Conservation (phyloP, 2,329 filamentous ascomycete genomes). For the Arthrobotrys pseudoclavata region DNA sequence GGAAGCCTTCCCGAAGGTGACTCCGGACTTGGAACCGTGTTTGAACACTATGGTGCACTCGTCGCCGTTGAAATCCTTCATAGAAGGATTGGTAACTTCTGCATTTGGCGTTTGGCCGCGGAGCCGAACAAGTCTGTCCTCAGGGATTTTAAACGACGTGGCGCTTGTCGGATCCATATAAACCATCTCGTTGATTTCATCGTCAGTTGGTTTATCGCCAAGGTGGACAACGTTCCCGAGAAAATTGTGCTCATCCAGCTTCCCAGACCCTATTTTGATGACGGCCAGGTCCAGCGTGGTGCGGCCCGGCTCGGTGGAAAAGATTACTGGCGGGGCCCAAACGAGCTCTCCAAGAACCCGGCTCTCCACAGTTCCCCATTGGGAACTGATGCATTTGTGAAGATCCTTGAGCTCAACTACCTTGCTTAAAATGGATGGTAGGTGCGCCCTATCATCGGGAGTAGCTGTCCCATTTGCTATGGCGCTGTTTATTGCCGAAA, state of each 20-base stretch:
- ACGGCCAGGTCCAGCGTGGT: background rate
- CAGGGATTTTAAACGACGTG: slow-evolving; percentile 10
- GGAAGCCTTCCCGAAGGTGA: slow-evolving; percentile 12
- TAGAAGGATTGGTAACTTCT: background rate
- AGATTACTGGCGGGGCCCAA: slow-evolving; percentile 2
- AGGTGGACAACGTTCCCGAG: background rate
- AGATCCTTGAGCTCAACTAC: background rate
- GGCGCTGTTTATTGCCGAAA: background rate
- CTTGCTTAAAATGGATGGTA: background rate
- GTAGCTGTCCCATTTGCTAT: background rate
- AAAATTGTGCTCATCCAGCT: background rate
- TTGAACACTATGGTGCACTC: slow-evolving; percentile 4
- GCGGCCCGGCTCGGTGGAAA: background rate
- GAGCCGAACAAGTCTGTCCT: slow-evolving; percentile 6
- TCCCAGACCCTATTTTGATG: background rate
- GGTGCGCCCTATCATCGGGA: background rate
- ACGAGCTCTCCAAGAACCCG: slow-evolving; percentile 15
- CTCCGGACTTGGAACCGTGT: background rate
- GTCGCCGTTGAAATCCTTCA: background rate
- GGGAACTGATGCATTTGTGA: background rate
- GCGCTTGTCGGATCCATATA: slow-evolving; percentile 5
- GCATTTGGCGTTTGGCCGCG: background rate
- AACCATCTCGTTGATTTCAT: background rate
- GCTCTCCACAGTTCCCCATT: slow-evolving; percentile 5
- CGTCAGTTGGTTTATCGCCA: background rate